Base-by-base conservation (phyloP, 2,329 filamentous ascomycete genomes). In the Sporothrix phasma region DNA sequence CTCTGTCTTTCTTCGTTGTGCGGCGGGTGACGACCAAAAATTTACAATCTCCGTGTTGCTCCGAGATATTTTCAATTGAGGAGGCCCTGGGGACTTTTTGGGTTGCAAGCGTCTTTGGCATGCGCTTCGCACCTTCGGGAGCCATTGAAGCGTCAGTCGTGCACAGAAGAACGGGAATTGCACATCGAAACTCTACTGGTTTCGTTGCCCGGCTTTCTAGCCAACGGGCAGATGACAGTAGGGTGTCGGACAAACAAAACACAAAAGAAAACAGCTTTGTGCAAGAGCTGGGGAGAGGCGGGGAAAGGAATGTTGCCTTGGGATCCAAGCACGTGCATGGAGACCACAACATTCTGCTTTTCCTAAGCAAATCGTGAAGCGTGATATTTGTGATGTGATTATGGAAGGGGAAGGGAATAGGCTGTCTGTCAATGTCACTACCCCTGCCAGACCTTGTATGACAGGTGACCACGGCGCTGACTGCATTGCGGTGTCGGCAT, bases 121-220 rank as follows among this genome's bases (percentile, higher is more conserved):
- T 39, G 53, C 74, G 69, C 69, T 72, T 74, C 72, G 68, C 71
- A n/a, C 74, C 51, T 47, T 74, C 51, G 73, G 71, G 85, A 81
- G 79, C 81, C 79, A 72, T 72, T 77, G 76, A 71, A 85, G 88
- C 87, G 88, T 92, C 88, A 86, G 84, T 88, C 84, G 82, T 84
- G 86, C 87, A 82, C 83, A 92, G 88, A 90, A 74, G 77, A 88
- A 78, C 77, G 82, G n/a, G 81, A 89, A 93, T 93, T 92, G 88
- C 88, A 90, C 79, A 75, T 80, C 77, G 80, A 78, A 80, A 78
- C 74, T 77, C 77, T 80, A 79, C 74, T 78, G 70, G 71, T 69
- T 71, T 72, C 77, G 74, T 74, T 74, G 66, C 59, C 61, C 59
- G 15, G 64, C 64, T 10, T 64, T 63, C n/a, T 61, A 63, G n/a